Evolutionary conservation across 2,329 filamentous ascomycete species (phyloP), one percentile per base, ranked within the genome.

Genomic region (Beauveria brongniartii): DNA sequence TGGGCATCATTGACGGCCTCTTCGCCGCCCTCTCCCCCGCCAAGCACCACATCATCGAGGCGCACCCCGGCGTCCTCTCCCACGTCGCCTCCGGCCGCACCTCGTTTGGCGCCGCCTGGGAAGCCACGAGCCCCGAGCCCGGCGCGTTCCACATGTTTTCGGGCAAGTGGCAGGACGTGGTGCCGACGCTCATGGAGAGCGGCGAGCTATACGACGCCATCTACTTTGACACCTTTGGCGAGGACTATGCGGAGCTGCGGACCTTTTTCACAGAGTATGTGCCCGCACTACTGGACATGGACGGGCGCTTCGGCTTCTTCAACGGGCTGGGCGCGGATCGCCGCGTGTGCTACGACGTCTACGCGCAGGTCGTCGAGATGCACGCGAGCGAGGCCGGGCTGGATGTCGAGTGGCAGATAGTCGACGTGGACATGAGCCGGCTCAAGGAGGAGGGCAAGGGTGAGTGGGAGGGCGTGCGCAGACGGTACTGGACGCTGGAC

Each of bases 171-270:
- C 92, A 96, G 73, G 89, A 94, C 62, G 76, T 94, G 0, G 78
- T 92, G 18, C 88, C 87, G 0, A 77, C 78, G 55, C 77, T 96
- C 8, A 75, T 93, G 1, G 82, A 84, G 62, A 76, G 84, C 46
- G 89, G 88, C 10, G 82, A 88, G 68, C 77, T 85, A 14, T 92
- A 93, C 69, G 90, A 96, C 70, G 90, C 88, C 30, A 91, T 99
- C 66, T 99, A 97, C 78, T 97, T 97, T 70, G 94, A 99, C 71
- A 99, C 94, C 0, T 97, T 97, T 73, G 94, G 92, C 7, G 94
- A 99, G 75, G 90, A 94, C 65, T 99, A 97, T 74, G 79, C 80
- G 2, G 90, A 93, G 71, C 84, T 97, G 30, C 88, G 88, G 52
- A 80, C 86, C 63, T 97, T 97, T 77, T 96, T 97, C 72, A 88